phyloP scores from a whole-genome alignment of 208 protist species.

The Crithidia fasciculata region DNA sequence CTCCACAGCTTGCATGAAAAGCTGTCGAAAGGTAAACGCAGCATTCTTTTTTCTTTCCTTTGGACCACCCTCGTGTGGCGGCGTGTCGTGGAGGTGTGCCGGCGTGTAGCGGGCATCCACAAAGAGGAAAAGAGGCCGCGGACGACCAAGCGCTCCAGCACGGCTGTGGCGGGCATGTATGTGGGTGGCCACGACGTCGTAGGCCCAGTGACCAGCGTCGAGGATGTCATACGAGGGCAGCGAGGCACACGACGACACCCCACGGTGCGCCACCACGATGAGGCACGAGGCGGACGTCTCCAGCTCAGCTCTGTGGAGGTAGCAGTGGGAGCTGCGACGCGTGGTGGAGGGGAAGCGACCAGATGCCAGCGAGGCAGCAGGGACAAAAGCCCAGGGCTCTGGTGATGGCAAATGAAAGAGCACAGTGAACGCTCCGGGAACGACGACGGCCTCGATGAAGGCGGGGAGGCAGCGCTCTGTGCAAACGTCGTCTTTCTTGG shows the following conservation, averaged over 20 bases:
- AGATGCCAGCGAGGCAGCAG: neutral
- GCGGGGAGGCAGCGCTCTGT: too few relatives aligned
- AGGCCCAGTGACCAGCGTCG: constrained; percentile 33
- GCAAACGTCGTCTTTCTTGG: too few relatives aligned
- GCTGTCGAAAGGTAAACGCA: neutral
- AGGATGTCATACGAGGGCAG: constrained; percentile 15
- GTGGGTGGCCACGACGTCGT: constrained; percentile 21
- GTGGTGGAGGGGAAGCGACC: neutral
- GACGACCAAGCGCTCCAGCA: neutral
- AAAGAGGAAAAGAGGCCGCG: constrained; percentile 26
- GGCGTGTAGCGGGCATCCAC: constrained; percentile 25
- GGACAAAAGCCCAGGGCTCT: too few relatives aligned
- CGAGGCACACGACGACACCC: neutral
- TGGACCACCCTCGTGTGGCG: neutral
- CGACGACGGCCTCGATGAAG: constrained; percentile 30
- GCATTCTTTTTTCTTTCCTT: neutral
- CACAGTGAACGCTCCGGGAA: constrained; percentile 21
- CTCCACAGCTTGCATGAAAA: neutral
- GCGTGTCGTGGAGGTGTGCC: constrained; percentile 10
- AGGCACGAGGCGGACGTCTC: neutral
- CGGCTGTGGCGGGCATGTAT: neutral
- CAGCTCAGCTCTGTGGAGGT: neutral
- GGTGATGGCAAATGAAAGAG: constrained; percentile 18
- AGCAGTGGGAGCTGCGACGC: neutral
- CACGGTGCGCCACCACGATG: neutral